Conservation (phyloP, 148 eudicot species). For the Limonium bicolor region DNA sequence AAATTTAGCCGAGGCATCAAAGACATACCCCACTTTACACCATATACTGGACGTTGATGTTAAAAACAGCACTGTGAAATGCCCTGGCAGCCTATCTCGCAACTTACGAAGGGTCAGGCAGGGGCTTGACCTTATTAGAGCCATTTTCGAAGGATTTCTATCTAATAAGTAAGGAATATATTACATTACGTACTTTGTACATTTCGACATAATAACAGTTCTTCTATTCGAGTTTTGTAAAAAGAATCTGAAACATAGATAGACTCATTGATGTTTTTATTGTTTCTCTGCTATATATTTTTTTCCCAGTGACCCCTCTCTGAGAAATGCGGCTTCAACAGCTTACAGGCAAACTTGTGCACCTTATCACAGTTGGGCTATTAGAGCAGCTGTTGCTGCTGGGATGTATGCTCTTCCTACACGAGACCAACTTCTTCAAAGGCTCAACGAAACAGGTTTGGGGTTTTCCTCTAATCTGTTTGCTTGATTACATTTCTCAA, state of each 20-base stretch:
- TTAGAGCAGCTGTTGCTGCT: constrained; percentile 75
- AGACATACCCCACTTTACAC: constrained; percentile 33
- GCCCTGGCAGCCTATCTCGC: constrained; percentile 81
- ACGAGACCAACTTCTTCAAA: constrained; percentile 55
- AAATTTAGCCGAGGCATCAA: constrained; percentile 59
- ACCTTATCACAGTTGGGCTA: constrained; percentile 87
- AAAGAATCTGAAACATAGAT: too few relatives aligned
- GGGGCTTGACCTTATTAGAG: constrained; percentile 88
- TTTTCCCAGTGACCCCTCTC: constrained; percentile 36
- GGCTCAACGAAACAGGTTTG: constrained; percentile 56
- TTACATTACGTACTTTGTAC: too few relatives aligned
- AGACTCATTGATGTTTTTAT: too few relatives aligned
- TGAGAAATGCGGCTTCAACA: constrained; percentile 70
- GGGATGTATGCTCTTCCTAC: constrained; percentile 90
- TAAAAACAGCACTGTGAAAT: constrained; percentile 44
- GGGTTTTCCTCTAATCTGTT: neutral
- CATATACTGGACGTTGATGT: constrained; percentile 55
- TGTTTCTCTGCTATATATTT: too few relatives aligned
- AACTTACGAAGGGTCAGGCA: constrained; percentile 93
- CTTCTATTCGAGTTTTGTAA: too few relatives aligned
- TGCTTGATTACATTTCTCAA: neutral
- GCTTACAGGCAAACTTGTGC: constrained; percentile 78
- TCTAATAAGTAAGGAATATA: constrained; percentile 52
- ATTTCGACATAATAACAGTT: too few relatives aligned
- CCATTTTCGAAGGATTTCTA: constrained; percentile 57